phyloP scores from a whole-genome alignment of 1,139 yeast species.

The Debaryomyces nepalensis region DNA sequence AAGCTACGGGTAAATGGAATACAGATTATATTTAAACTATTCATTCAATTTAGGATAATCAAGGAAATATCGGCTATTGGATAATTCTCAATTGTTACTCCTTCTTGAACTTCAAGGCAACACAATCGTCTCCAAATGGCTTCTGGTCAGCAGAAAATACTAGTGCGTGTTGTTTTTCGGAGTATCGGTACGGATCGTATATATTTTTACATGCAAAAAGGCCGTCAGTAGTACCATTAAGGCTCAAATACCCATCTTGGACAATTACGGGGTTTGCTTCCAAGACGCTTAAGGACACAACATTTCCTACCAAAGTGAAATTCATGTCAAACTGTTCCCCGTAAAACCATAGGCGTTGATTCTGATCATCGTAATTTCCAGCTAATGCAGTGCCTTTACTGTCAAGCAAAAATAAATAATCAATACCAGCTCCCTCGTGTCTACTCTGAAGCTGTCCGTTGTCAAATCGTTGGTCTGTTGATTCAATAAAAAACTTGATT shows the following conservation, averaged over 20 bases:
- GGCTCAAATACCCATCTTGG: conserved; percentile 27
- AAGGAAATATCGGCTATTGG: no score
- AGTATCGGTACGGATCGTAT: conserved; percentile 43
- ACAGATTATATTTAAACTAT: no score
- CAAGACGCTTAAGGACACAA: not conserved
- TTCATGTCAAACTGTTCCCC: not conserved
- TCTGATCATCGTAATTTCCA: conserved; percentile 4
- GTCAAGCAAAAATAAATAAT: conserved; percentile 47
- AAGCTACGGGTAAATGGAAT: no score
- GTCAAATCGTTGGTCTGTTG: not conserved
- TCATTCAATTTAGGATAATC: no score
- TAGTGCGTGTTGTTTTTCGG: not conserved
- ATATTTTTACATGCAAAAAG: conserved; percentile 48
- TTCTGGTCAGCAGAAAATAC: not conserved
- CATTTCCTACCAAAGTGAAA: not conserved
- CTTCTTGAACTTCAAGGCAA: not conserved
- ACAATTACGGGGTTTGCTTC: not conserved
- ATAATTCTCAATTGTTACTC: no score
- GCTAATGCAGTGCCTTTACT: conserved; percentile 11
- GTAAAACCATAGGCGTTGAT: not conserved
- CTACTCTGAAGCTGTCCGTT: not conserved
- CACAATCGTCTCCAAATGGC: not conserved
- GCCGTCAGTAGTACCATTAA: conserved; percentile 33
- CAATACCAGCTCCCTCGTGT: conserved; percentile 65
- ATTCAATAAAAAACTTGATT: not conserved